Evolutionary conservation across 768 basidiomycete genomes (phyloP).

Genomic region (Rhodosporidiobolus odoratus): DNA sequence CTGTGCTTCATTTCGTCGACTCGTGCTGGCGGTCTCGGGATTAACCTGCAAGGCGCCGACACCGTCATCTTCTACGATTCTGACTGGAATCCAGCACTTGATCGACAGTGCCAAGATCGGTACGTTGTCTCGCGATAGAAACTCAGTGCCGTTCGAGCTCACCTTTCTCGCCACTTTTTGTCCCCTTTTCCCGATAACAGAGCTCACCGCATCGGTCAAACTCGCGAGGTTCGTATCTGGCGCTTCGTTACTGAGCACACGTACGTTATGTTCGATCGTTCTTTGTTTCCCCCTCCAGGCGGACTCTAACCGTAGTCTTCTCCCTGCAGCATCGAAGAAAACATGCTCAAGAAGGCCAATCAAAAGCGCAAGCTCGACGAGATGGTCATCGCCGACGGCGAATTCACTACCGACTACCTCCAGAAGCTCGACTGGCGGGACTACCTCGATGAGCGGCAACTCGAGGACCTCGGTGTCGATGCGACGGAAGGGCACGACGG

Average conservation of each 20-base stretch:
- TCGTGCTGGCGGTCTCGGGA: slow-evolving; percentile 65
- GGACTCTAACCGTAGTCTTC: neutral
- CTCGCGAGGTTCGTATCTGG: slow-evolving; percentile 92
- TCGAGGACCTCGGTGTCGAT: slow-evolving; percentile 53
- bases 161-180: neutral
- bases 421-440: slow-evolving; percentile 69
- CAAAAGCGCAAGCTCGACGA: slow-evolving; percentile 89
- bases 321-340: slow-evolving; percentile 82
- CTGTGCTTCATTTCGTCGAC: slow-evolving; percentile 51
- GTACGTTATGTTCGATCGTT: slow-evolving; percentile 26
- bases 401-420: slow-evolving; percentile 58
- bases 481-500: slow-evolving; percentile 10
- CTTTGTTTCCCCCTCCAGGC: neutral
- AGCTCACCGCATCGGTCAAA: slow-evolving; percentile 48
- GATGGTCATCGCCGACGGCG: slow-evolving; percentile 86
- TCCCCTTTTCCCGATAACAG: too few relatives aligned
- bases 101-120: slow-evolving; percentile 51
- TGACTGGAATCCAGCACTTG: slow-evolving; percentile 52
- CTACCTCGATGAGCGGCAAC: slow-evolving; percentile 59
- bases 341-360: slow-evolving; percentile 93
- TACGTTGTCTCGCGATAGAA: slow-evolving; percentile 50
- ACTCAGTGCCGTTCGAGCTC: neutral
- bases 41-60: slow-evolving; percentile 63
- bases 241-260: slow-evolving; percentile 61
- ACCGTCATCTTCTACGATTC: slow-evolving; percentile 52